Conservation (phyloP, 306 rosid species). For the Quercus glauca region DNA sequence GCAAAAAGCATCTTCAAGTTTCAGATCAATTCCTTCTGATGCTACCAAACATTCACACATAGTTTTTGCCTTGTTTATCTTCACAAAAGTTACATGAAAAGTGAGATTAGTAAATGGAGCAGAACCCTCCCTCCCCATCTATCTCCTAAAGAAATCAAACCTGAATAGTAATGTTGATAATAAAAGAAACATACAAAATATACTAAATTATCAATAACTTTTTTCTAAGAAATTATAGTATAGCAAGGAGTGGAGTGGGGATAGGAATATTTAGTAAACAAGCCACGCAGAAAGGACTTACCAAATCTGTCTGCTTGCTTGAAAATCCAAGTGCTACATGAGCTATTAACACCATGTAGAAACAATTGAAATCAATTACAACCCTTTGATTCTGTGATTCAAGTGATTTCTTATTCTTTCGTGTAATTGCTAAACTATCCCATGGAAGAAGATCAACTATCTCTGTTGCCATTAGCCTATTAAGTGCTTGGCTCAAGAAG, state of each 20-base stretch:
- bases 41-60: constrained; percentile 80
- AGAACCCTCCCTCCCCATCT: neutral
- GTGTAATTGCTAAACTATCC: constrained; percentile 67
- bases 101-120: neutral
- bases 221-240: neutral
- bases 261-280: constrained; percentile 9
- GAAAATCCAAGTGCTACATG: constrained; percentile 92
- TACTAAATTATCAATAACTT: neutral
- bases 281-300: constrained; percentile 43
- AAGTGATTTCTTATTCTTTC: constrained; percentile 90
- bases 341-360: constrained; percentile 66
- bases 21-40: constrained; percentile 84
- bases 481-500: constrained; percentile 79
- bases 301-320: constrained; percentile 75
- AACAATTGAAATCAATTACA: constrained; percentile 77
- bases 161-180: neutral
- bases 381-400: constrained; percentile 92
- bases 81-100: constrained; percentile 26
- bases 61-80: constrained; percentile 74
- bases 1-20: constrained; percentile 84
- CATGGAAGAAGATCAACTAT: constrained; percentile 92
- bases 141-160: neutral
- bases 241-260: neutral
- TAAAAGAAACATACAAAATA: neutral
- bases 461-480: constrained; percentile 72